phyloP scores from a whole-genome alignment of 805 yeast genomes.

The Blastobotrys americana region DNA sequence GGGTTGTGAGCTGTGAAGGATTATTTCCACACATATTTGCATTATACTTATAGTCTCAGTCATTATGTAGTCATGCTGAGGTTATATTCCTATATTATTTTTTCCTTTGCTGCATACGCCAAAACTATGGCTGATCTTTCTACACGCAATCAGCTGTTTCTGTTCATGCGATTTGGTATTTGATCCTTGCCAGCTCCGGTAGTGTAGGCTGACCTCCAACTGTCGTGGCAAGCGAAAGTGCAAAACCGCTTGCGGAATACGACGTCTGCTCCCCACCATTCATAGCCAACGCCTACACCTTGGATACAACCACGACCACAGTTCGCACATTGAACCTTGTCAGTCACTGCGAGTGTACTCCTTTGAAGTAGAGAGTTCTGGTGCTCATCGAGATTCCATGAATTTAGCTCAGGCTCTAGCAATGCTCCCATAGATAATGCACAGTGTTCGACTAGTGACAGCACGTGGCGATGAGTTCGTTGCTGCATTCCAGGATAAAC shows the following conservation, averaged over 20 bases:
- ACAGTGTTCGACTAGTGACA: background rate
- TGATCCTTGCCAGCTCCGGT: too few species aligned
- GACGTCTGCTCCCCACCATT: conserved; percentile 29
- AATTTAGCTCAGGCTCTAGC: conserved; percentile 1
- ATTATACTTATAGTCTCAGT: too few species aligned
- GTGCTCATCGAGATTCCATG: background rate
- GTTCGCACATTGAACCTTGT: conserved; percentile 25
- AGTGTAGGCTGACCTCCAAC: conserved; percentile 1
- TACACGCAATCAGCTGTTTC: too few species aligned
- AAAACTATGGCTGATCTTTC: too few species aligned
- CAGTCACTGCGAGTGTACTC: conserved; percentile 17
- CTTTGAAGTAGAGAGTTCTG: conserved; percentile 14
- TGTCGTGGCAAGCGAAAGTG: conserved; percentile 10
- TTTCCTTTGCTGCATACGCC: too few species aligned
- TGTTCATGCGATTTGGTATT: too few species aligned
- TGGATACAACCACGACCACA: conserved; percentile 23
- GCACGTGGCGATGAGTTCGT: background rate
- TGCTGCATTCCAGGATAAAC: background rate
- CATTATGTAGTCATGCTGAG: too few species aligned
- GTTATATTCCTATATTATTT: too few species aligned
- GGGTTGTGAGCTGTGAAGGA: too few species aligned
- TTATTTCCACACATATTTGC: too few species aligned
- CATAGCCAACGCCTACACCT: conserved; percentile 24
- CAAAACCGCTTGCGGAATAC: conserved; percentile 14
- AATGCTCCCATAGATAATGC: background rate